Base-by-base conservation (phyloP, 2,329 filamentous ascomycete genomes). In the Calonectria multiphialidica region DNA sequence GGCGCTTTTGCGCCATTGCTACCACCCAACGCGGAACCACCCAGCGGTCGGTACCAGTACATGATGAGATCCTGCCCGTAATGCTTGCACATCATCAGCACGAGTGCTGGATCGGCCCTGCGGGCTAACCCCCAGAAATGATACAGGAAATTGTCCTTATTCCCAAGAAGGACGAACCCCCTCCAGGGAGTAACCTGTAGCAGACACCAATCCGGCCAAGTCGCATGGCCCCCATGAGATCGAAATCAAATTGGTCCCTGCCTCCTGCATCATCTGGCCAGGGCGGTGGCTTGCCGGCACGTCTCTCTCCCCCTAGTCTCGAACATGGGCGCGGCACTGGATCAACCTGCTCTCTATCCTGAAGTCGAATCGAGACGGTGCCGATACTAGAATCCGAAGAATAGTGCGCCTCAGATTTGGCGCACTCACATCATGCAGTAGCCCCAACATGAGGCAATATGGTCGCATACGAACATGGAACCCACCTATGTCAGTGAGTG, bases 361-460 rank as follows among this genome's bases (percentile, higher is more conserved):
- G 68, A 68, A 55, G 35, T 57, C 44, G 62, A 50, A 64, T 68
- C 63, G 50, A 73, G 67, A 76, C 75, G 64, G 74, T 72, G 70
- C 72, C 74, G 69, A 67, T 65, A 73, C 28, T 18, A 61, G 23
- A 66, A 75, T 70, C 63, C 66, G 45, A 63, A 59, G 68, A 64
- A 42, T 65, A 50, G 53, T 71, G 61, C 50, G 57, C 64, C 71
- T 71, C 71, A 69, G 33, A 37, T 50, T 75, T 65, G 47, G 65
- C 68, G 53, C 68, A 67, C 70, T 70, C 68, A 74, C 76, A 70
- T 71, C 77, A 72, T 78, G 72, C 76, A 78, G 75, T 79, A 77
- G 75, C 74, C 64, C 63, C 28, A 62, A 71, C 66, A 66, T 73
- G 70, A 77, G 66, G 68, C 72, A 71, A 70, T 74, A 65, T 55